These are phyloP conservation scores for Ustilago crameri DNA, from an alignment of 1,284 basidiomycete genomes.

Conservation along the genomic window DNA sequence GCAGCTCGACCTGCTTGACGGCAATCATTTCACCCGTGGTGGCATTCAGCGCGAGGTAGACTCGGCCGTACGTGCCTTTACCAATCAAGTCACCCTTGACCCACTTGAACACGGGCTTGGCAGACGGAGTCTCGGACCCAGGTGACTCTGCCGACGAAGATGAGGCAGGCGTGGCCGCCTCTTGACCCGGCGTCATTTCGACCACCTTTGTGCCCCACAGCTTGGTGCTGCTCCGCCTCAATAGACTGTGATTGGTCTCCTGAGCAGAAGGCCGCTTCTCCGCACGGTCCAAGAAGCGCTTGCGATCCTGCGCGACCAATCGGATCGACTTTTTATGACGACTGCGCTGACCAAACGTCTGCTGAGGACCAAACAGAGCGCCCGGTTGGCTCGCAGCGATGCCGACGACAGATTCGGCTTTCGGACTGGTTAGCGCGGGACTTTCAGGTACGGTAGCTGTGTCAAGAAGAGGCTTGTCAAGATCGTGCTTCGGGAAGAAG, in stretches of 20 bases:
- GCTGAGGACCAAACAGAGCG: constrained; percentile 8
- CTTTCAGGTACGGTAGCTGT: constrained; percentile 76
- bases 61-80: constrained; percentile 93
- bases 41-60: constrained; percentile 96
- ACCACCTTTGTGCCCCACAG: constrained; percentile 93
- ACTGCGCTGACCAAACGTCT: constrained; percentile 27
- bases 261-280: constrained; percentile 67
- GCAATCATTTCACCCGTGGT: constrained; percentile 99
- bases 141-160: constrained; percentile 63
- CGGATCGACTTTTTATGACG: constrained; percentile 86
- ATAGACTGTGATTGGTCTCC: constrained; percentile 71
- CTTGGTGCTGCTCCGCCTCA: constrained; percentile 88
- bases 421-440: constrained; percentile 70
- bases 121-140: constrained; percentile 48
- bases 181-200: constrained; percentile 82
- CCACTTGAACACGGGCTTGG: constrained; percentile 86
- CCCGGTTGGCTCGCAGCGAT: constrained; percentile 17
- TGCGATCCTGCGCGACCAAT: constrained; percentile 79
- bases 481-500: constrained; percentile 95
- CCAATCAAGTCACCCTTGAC: constrained; percentile 97
- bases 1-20: constrained; percentile 98
- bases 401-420: constrained; percentile 19
- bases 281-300: constrained; percentile 61
- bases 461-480: constrained; percentile 95
- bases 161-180: constrained; percentile 62